Conservation (phyloP, 164 flowering plant genomes). For the Pachysandra terminalis region DNA sequence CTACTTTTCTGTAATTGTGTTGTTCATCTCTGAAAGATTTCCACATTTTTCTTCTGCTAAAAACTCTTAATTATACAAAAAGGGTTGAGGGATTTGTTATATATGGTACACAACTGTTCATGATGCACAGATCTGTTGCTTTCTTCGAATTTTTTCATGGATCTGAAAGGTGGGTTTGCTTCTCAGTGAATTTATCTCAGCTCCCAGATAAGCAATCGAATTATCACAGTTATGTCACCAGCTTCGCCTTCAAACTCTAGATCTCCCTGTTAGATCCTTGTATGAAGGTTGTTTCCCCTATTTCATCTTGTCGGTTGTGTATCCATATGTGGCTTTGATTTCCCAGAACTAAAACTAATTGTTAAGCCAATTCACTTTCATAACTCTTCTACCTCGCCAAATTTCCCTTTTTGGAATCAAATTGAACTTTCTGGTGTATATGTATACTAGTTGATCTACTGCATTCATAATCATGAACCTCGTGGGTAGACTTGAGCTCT, state of each 20-base stretch:
- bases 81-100: too few species aligned
- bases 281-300: background rate
- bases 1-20: background rate
- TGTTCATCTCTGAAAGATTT: background rate
- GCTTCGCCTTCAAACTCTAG: background rate
- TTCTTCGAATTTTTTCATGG: background rate
- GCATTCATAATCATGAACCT: background rate
- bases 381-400: background rate
- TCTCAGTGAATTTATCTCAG: background rate
- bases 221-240: background rate
- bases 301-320: background rate
- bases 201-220: background rate
- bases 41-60: background rate
- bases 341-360: background rate
- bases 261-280: background rate
- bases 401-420: background rate
- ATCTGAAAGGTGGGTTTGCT: background rate
- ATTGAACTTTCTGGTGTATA: background rate
- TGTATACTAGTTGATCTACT: background rate
- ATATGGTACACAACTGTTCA: background rate
- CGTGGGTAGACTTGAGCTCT: too few species aligned
- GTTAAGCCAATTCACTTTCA: background rate
- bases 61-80: background rate
- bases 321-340: background rate
- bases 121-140: slow-evolving; percentile 6